Percentiles rank a stretch among this genome's conserved stretches.
These are phyloP conservation scores for Colletotrichum phormii DNA, from an alignment of 2,329 filamentous ascomycete species.

Conservation along the genomic window DNA sequence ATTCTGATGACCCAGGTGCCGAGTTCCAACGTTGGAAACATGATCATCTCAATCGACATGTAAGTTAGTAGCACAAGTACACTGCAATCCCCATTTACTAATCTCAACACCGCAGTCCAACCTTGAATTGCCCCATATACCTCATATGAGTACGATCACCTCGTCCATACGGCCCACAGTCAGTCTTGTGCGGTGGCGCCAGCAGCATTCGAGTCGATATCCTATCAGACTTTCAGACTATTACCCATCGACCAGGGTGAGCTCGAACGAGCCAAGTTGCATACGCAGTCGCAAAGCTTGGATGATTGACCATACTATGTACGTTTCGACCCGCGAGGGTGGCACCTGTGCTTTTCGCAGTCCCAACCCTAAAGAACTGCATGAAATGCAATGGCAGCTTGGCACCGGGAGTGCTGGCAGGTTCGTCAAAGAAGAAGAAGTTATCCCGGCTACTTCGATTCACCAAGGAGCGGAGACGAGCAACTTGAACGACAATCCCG, in stretches of 20 bases:
- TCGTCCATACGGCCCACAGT: slow-evolving; percentile 54
- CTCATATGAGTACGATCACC: slow-evolving; percentile 58
- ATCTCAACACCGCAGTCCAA: slow-evolving; percentile 46
- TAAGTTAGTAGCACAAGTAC: slow-evolving; percentile 38
- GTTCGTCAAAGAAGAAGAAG: slow-evolving; percentile 49
- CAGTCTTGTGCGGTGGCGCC: slow-evolving; percentile 50
- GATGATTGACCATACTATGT: slow-evolving; percentile 57
- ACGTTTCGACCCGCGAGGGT: slow-evolving; percentile 51
- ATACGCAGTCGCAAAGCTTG: slow-evolving; percentile 54
- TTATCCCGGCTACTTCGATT: slow-evolving; percentile 38
- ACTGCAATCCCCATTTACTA: not conserved
- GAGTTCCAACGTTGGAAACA: slow-evolving; percentile 60
- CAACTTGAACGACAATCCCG: slow-evolving; percentile 33
- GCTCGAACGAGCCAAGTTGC: slow-evolving; percentile 45
- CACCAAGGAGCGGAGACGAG: slow-evolving; percentile 29
- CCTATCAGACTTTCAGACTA: slow-evolving; percentile 54
- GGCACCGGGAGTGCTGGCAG: slow-evolving; percentile 44
- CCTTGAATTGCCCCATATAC: slow-evolving; percentile 58
- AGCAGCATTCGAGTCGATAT: slow-evolving; percentile 51
- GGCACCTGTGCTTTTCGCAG: slow-evolving; percentile 52
- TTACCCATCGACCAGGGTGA: slow-evolving; percentile 41
- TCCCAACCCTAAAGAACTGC: slow-evolving; percentile 52
- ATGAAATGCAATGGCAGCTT: slow-evolving; percentile 54
- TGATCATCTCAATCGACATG: slow-evolving; percentile 57
- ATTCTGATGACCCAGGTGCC: slow-evolving; percentile 57